phyloP scores from a whole-genome alignment of 1,284 basidiomycete genomes.

The Leccinum insolens region DNA sequence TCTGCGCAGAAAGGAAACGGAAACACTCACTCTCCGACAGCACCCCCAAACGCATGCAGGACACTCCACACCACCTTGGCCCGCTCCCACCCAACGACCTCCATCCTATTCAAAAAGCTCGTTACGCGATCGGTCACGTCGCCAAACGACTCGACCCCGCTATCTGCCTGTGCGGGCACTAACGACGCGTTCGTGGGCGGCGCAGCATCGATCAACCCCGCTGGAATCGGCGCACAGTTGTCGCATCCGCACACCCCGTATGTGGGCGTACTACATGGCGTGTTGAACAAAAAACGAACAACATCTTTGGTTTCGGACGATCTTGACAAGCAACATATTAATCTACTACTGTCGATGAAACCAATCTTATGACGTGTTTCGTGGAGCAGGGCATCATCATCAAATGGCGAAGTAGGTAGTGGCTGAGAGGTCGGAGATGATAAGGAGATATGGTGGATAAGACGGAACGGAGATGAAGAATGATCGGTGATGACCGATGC shows the following conservation, averaged over 20 bases:
- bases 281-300: constrained; percentile 42
- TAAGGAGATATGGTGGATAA: constrained; percentile 53
- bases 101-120: constrained; percentile 57
- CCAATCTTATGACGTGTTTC: constrained; percentile 27
- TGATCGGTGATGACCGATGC: constrained; percentile 11
- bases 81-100: constrained; percentile 62
- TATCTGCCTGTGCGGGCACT: constrained; percentile 27
- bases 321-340: constrained; percentile 36
- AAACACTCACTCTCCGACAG: constrained; percentile 47
- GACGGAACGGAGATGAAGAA: constrained; percentile 27
- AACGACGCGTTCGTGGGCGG: constrained; percentile 31
- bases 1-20: background rate
- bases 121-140: constrained; percentile 67
- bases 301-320: constrained; percentile 29
- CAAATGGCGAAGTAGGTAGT: constrained; percentile 29
- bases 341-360: constrained; percentile 25
- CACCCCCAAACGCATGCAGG: constrained; percentile 73
- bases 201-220: constrained; percentile 30
- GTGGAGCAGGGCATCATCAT: constrained; percentile 28
- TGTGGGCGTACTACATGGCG: constrained; percentile 59
- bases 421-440: constrained; percentile 29
- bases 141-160: constrained; percentile 40
- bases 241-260: constrained; percentile 76
- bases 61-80: constrained; percentile 67
- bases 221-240: constrained; percentile 45